phyloP scores from a whole-genome alignment of 257 asterid species.

The Avicennia marina region DNA sequence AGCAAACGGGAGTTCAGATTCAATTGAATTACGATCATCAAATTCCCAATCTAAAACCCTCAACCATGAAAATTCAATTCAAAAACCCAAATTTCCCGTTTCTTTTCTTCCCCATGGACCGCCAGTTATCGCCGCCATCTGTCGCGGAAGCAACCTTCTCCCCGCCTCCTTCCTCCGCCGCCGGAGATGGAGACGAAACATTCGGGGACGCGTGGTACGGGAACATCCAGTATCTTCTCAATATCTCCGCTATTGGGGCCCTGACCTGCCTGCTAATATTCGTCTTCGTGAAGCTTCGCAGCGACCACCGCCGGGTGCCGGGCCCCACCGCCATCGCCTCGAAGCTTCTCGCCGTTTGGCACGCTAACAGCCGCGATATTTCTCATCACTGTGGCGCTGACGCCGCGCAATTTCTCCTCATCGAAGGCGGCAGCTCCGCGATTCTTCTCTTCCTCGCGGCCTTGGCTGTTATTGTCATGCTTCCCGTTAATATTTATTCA shows the following conservation, averaged over 20 bases:
- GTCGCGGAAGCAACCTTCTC: slow-evolving; percentile 29
- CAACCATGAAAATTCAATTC: slow-evolving; percentile 19
- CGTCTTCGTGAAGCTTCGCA: slow-evolving; percentile 88
- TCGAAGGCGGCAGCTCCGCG: slow-evolving; percentile 85
- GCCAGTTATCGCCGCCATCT: slow-evolving; percentile 27
- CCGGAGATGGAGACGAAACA: slow-evolving; percentile 44
- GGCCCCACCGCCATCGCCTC: slow-evolving; percentile 74
- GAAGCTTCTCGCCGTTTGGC: slow-evolving; percentile 93
- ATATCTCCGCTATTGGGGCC: slow-evolving; percentile 89
- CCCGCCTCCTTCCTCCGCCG: slow-evolving; percentile 50
- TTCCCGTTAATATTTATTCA: slow-evolving; percentile 69
- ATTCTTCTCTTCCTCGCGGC: slow-evolving; percentile 57
- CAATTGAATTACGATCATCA: slow-evolving; percentile 7
- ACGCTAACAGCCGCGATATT: slow-evolving; percentile 80
- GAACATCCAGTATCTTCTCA: slow-evolving; percentile 75
- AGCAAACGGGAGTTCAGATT: slow-evolving; percentile 10
- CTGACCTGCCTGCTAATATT: slow-evolving; percentile 73
- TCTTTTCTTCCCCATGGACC: slow-evolving; percentile 23
- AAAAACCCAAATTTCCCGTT: slow-evolving; percentile 13
- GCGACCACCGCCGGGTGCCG: slow-evolving; percentile 93
- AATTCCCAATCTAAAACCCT: slow-evolving; percentile 11
- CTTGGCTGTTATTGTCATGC: slow-evolving; percentile 52
- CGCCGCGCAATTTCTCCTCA: slow-evolving; percentile 81
- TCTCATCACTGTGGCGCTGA: slow-evolving; percentile 94
- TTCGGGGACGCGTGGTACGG: slow-evolving; percentile 79